These are phyloP conservation scores for Yamadazyma blattariae DNA, from an alignment of 1,139 yeast species.

Conservation along the genomic window DNA sequence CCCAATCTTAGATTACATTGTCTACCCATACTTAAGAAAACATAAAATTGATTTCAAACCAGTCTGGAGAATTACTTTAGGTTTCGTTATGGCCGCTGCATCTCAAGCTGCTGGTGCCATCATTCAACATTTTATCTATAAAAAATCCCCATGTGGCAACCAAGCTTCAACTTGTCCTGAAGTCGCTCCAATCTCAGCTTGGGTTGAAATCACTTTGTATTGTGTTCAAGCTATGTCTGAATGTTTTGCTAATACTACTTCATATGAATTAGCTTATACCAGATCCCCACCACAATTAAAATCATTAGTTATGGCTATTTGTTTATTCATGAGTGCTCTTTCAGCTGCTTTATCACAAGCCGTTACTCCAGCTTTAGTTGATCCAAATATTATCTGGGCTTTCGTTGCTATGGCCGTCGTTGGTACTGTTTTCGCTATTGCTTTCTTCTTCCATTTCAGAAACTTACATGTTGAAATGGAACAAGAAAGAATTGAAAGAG, in stretches of 20 bases:
- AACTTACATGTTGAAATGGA: slow-evolving; percentile 53
- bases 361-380: slow-evolving; percentile 42
- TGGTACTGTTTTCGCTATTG: slow-evolving; percentile 33
- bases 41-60: slow-evolving; percentile 37
- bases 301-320: slow-evolving; percentile 65
- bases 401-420: slow-evolving; percentile 17
- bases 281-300: slow-evolving; percentile 68
- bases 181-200: slow-evolving; percentile 53
- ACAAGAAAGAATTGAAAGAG: slow-evolving; percentile 32
- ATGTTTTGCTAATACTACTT: slow-evolving; percentile 67
- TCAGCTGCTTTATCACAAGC: slow-evolving; percentile 60
- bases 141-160: slow-evolving; percentile 39
- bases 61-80: slow-evolving; percentile 33
- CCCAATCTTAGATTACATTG: slow-evolving; percentile 55
- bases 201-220: slow-evolving; percentile 52
- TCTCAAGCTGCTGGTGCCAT: slow-evolving; percentile 43
- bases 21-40: slow-evolving; percentile 61
- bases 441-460: slow-evolving; percentile 48
- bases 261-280: slow-evolving; percentile 68
- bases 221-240: slow-evolving; percentile 62
- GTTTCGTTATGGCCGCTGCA: slow-evolving; percentile 32
- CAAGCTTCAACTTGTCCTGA: slow-evolving; percentile 47
- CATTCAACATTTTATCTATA: slow-evolving; percentile 33
- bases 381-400: slow-evolving; percentile 17
- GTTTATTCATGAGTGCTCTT: slow-evolving; percentile 58